Evolutionary conservation across 257 asterid species (phyloP).

Genomic region (Craterostigma plantagineum): DNA sequence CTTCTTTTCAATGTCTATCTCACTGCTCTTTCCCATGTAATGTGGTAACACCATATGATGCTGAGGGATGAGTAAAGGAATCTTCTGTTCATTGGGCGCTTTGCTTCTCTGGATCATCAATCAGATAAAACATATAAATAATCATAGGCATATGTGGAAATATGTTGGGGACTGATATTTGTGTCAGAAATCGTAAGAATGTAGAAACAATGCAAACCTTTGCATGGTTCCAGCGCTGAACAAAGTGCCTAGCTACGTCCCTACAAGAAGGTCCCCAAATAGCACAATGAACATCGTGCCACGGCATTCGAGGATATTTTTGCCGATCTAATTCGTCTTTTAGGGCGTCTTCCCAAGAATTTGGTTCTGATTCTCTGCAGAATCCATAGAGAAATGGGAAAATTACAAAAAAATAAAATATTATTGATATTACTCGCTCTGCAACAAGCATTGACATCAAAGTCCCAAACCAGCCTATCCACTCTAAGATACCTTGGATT

Average conservation of each 20-base stretch:
- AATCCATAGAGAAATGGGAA: slow-evolving; percentile 2
- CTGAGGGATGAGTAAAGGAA: slow-evolving; percentile 89
- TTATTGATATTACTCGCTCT: not conserved
- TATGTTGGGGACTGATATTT: slow-evolving; percentile 9
- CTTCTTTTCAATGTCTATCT: slow-evolving; percentile 23
- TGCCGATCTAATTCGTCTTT: slow-evolving; percentile 76
- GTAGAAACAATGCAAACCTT: slow-evolving; percentile 32
- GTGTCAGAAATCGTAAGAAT: slow-evolving; percentile 1
- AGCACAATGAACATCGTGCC: slow-evolving; percentile 99
- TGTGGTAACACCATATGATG: slow-evolving; percentile 98
- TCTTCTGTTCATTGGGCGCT: slow-evolving; percentile 74
- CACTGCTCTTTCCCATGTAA: slow-evolving; percentile 72
- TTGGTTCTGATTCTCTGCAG: slow-evolving; percentile 87
- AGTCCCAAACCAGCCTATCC: no score
- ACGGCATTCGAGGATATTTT: slow-evolving; percentile 93
- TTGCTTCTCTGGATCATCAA: slow-evolving; percentile 44
- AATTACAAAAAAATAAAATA: slow-evolving; percentile 2
- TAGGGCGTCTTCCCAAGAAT: slow-evolving; percentile 87
- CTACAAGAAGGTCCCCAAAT: slow-evolving; percentile 96
- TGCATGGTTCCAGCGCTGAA: slow-evolving; percentile 98
- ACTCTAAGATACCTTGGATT: slow-evolving; percentile 99
- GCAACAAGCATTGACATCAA: not conserved
- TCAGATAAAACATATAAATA: no score
- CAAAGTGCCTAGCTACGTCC: slow-evolving; percentile 90
- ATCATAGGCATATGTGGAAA: slow-evolving; percentile 7